Evolutionary conservation across 768 basidiomycete species (phyloP).

Genomic region (Auriculariales sp.): DNA sequence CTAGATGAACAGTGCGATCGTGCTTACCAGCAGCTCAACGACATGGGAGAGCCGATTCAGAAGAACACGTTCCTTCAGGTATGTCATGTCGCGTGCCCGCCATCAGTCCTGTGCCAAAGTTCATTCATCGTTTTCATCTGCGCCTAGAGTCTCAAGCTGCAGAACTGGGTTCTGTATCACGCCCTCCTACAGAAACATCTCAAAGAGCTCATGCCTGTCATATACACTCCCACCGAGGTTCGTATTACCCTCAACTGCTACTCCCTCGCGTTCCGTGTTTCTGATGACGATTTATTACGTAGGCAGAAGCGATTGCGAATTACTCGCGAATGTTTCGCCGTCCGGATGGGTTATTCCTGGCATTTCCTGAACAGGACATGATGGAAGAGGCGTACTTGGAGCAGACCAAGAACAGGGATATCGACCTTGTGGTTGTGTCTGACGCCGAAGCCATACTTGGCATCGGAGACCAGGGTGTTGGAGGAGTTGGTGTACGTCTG

Average conservation of each 20-base stretch:
- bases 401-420: slow-evolving; percentile 40
- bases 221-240: slow-evolving; percentile 75
- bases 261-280: not conserved
- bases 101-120: not conserved
- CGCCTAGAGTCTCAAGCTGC: slow-evolving; percentile 47
- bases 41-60: slow-evolving; percentile 24
- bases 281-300: slow-evolving; percentile 3
- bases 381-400: slow-evolving; percentile 73
- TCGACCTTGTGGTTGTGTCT: slow-evolving; percentile 71
- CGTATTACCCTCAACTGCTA: slow-evolving; percentile 8
- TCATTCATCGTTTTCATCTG: slow-evolving; percentile 1
- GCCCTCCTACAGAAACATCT: slow-evolving; percentile 43
- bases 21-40: slow-evolving; percentile 42
- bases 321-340: slow-evolving; percentile 77
- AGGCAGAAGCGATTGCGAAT: slow-evolving; percentile 70
- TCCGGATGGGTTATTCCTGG: slow-evolving; percentile 63
- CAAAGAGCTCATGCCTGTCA: slow-evolving; percentile 50
- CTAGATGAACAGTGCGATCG: slow-evolving; percentile 65
- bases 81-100: too few relatives aligned
- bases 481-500: slow-evolving; percentile 26
- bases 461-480: slow-evolving; percentile 59
- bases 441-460: slow-evolving; percentile 82
- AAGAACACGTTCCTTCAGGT: slow-evolving; percentile 71
- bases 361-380: slow-evolving; percentile 39
- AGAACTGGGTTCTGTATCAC: slow-evolving; percentile 77